Percentiles rank a stretch among this genome's conserved stretches.
Conservation (phyloP, 139 green algal species). For the Chlamydomonas applanata region DNA sequence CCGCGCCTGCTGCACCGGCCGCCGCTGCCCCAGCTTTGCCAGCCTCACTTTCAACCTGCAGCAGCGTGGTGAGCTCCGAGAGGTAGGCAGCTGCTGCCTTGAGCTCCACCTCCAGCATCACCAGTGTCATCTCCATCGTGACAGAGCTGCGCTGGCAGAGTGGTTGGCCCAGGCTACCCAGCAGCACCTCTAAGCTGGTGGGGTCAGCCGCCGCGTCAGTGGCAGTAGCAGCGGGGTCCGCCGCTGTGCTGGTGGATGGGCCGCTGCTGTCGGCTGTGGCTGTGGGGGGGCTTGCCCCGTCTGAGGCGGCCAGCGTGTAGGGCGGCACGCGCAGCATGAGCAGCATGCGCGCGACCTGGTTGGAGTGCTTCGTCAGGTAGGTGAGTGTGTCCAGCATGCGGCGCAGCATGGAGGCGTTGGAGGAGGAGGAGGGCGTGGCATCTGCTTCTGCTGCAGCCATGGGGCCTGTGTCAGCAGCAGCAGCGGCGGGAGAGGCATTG, state of each 20-base stretch:
- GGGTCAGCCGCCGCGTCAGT: not conserved
- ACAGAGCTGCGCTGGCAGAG: conserved; percentile 49
- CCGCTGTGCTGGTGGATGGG: not conserved
- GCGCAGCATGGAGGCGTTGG: conserved; percentile 38
- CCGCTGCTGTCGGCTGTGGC: not conserved
- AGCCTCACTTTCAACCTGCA: conserved; percentile 4
- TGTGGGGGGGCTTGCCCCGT: not conserved
- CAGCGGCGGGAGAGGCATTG: not conserved
- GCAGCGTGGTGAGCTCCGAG: not conserved
- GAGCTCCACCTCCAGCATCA: conserved; percentile 52
- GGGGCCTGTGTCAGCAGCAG: conserved; percentile 3
- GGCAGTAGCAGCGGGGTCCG: not conserved
- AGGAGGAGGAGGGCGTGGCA: not conserved
- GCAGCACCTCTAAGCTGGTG: conserved; percentile 67
- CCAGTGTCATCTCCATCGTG: conserved; percentile 62
- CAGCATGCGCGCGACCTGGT: conserved; percentile 51
- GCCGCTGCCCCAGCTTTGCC: conserved; percentile 5
- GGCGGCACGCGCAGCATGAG: conserved; percentile 49
- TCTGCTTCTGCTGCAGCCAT: conserved; percentile 1
- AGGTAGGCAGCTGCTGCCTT: conserved; percentile 20
- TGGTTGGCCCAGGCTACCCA: conserved; percentile 55
- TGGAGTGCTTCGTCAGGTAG: conserved; percentile 59
- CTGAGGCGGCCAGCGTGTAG: not conserved
- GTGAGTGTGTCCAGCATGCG: conserved; percentile 69
- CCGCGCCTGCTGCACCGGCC: not conserved